Base-by-base conservation (phyloP, 2,329 filamentous ascomycete genomes). In the Fusarium mexicanum region DNA sequence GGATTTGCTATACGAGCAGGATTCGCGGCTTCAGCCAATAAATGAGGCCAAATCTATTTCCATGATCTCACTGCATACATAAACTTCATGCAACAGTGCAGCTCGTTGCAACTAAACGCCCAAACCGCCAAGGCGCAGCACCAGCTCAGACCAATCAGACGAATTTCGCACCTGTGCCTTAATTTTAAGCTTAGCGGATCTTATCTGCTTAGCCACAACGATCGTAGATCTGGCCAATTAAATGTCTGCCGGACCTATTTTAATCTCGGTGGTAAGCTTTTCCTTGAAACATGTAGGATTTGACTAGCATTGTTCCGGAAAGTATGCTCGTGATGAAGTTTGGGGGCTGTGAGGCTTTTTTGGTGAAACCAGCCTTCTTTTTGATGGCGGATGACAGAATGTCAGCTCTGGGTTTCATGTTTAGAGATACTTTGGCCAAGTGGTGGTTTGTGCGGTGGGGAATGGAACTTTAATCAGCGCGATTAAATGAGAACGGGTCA, bases 161-260 rank as follows among this genome's bases (percentile, higher is more conserved):
- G 20, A 59, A 51, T 51, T 51, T 29, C 43, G 43, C 24, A 37
- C 33, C 51, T 4, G 24, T 12, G 24, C 43, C 43, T 50, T 59
- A 37, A 50, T 59, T 55, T 59, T 59, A 59, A 59, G 57, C 57
- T 59, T 59, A 37, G 57, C 55, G 41, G 55, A 59, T 37, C 55
- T 59, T 37, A 50, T 26, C 41, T 35, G 40, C 41, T 26, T 13
- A 26, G 55, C 29, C 55, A 41, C 35, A 31, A 31, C 24, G 37
- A 55, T 55, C 16, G 20, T 1, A 51, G 57, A 51, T 51, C 24
- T 59, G 24, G n/a, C 57, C 57, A 59, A 38, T 51, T 6, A 24
- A 3, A 20, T 14, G 8, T 14, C 18, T 17, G 20, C 16, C 7
- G 31, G 22, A 14, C 40, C 31, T 47, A 33, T 58, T 58, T 58